Evolutionary conservation across 805 yeast genomes (phyloP), one percentile per base, ranked within the genome.

Genomic region (Candida ulmi): DNA sequence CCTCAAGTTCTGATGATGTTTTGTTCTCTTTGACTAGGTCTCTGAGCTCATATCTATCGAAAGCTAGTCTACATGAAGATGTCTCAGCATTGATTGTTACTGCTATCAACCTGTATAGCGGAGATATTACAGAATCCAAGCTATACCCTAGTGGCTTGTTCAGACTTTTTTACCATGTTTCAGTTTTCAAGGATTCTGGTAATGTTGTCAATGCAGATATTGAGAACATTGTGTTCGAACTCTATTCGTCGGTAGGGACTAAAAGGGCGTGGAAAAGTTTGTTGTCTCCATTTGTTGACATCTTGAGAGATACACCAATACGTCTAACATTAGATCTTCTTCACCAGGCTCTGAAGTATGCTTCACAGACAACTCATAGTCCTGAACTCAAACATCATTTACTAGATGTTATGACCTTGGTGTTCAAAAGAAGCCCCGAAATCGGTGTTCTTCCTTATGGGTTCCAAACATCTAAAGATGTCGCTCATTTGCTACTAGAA

Each of bases 81-180:
- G 53, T 55, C 6, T 39, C 57, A 3, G 25, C 28, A 0, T 42
- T 69, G 15, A 39, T 71, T 4, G 33, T 45, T 3, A 43, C 39
- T 3, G 16, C 55, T 16, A 21, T 60, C 24, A 18, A 34, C 4
- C 36, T 44, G 6, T 45, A 38, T 30, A 45, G 47, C 4, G 38
- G 23, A 2, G 30, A 36, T 13, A n/a, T 44, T 2, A 4, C 17
- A 2, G 32, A 41, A 4, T 39, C 42, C 2, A 34, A 34, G 2
- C 27, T 44, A 2, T 42, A 43, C 31, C 37, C 45, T 11, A 31
- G 34, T 11, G 39, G 42, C 2, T 43, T 62, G 43, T 38, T 56
- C 21, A 53, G 56, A 1, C 26, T 61, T 5, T 40, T 54, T 23
- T 45, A 45, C 16, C 39, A 45, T 12, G 33, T 47, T 2, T 13